Conservation (phyloP, 768 basidiomycete genomes). For the Kwoniella europaea region DNA sequence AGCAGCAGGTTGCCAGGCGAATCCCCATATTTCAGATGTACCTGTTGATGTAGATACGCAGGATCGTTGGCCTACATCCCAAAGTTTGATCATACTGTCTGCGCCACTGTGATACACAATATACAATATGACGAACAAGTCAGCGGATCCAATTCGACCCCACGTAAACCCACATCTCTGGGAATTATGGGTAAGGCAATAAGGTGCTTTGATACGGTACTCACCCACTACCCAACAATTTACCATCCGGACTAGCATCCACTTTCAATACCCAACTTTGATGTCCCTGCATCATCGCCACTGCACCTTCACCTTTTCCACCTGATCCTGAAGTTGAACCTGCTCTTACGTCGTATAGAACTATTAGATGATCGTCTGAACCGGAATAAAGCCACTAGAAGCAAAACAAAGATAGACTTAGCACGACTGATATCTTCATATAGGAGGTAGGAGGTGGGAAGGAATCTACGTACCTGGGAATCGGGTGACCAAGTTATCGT, state of each 20-base stretch:
- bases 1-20: constrained; percentile 53
- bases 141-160: no score
- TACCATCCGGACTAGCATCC: constrained; percentile 80
- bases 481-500: constrained; percentile 88
- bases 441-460: not conserved
- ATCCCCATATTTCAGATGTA: constrained; percentile 52
- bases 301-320: constrained; percentile 72
- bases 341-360: constrained; percentile 82
- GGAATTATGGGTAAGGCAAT: no score
- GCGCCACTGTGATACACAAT: constrained; percentile 42
- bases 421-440: not conserved
- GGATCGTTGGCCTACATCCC: constrained; percentile 56
- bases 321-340: constrained; percentile 62
- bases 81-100: constrained; percentile 51
- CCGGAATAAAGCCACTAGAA: constrained; percentile 80
- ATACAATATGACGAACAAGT: no score
- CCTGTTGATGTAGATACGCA: constrained; percentile 48
- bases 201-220: no score
- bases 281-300: constrained; percentile 85
- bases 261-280: constrained; percentile 87
- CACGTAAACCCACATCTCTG: no score
- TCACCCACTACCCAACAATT: constrained; percentile 80
- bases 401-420: not conserved
- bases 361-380: constrained; percentile 89
- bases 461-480: constrained; percentile 56